These are phyloP conservation scores for Lepidium aucheri DNA, from an alignment of 345 rosid genomes.

Conservation along the genomic window DNA sequence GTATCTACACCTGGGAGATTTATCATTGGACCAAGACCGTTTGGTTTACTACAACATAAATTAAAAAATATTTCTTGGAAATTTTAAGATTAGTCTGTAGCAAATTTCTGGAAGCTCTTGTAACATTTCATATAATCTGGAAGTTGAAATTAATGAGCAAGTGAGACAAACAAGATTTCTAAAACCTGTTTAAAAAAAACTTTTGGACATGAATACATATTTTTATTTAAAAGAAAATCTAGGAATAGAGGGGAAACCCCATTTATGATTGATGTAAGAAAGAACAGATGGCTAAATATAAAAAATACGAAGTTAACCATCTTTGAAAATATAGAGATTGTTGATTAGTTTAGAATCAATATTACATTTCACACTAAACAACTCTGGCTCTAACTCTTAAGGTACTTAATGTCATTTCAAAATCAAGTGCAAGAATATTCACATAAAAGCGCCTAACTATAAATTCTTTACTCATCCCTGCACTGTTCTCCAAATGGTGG, in stretches of 20 bases:
- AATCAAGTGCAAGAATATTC: constrained; percentile 12
- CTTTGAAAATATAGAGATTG: background rate
- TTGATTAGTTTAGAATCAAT: background rate
- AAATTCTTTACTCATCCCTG: constrained; percentile 31
- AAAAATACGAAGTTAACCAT: background rate
- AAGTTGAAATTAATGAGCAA: no score
- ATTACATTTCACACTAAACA: background rate
- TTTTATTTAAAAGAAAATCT: no score
- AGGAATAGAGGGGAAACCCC: background rate
- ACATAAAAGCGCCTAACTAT: background rate
- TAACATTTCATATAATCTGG: background rate
- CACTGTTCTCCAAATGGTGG: constrained; percentile 71
- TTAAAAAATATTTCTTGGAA: background rate
- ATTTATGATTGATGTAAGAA: background rate
- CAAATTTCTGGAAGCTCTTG: background rate
- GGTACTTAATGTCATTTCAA: background rate
- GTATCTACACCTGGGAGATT: no score
- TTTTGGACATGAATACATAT: no score
- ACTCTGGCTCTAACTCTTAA: background rate
- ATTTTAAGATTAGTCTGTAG: background rate
- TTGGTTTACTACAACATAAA: no score
- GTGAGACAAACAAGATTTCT: no score
- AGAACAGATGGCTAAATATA: background rate
- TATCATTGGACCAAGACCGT: no score
- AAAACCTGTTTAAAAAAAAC: no score